Conservation (phyloP, 2,329 filamentous ascomycete genomes). For the Alternaria dauci region DNA sequence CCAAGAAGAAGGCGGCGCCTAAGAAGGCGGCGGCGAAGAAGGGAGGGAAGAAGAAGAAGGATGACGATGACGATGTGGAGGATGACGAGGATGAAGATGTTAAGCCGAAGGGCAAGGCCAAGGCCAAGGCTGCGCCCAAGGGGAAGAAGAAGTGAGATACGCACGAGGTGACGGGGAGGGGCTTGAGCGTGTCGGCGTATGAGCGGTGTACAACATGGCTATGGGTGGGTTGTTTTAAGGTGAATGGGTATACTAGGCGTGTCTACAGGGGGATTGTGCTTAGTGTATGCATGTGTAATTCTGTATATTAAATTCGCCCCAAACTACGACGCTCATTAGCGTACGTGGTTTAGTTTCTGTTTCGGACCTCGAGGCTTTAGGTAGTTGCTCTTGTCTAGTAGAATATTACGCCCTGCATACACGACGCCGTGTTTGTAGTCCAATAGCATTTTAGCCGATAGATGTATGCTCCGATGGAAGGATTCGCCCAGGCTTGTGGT, state of each 20-base stretch:
- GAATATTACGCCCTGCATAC: no score
- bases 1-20: slow-evolving; percentile 73
- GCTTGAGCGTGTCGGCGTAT: neutral
- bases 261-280: neutral
- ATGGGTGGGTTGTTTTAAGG: neutral
- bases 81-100: slow-evolving; percentile 46
- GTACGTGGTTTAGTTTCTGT: no score
- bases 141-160: slow-evolving; percentile 13
- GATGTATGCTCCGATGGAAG: no score
- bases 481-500: no score
- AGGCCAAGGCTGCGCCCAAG: slow-evolving; percentile 54
- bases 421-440: no score
- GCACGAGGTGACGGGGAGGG: neutral
- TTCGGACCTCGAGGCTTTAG: no score
- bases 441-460: no score
- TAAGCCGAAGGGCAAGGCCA: slow-evolving; percentile 59
- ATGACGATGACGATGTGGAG: slow-evolving; percentile 45
- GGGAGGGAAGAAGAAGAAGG: slow-evolving; percentile 51
- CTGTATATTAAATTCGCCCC: neutral
- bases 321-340: no score
- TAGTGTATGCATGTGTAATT: neutral
- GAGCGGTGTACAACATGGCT: neutral
- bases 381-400: no score
- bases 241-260: neutral
- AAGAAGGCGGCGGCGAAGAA: slow-evolving; percentile 58